Conservation (phyloP, 441 rosid genomes). For the Rhodomyrtus psidioides region DNA sequence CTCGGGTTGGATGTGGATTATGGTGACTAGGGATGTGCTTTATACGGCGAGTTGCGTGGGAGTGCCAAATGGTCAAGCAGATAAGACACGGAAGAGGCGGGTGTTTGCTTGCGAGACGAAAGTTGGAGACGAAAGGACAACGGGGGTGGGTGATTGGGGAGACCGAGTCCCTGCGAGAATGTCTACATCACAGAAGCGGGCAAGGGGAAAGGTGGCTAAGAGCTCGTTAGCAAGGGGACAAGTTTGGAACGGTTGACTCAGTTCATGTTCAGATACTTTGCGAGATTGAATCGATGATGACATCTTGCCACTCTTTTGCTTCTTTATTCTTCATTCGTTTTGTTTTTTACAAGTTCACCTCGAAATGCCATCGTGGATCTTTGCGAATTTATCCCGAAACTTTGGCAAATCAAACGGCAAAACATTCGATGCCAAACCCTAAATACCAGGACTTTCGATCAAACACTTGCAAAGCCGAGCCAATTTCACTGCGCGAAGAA, state of each 20-base stretch:
- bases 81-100: not conserved
- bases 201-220: not conserved
- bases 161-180: not conserved
- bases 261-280: not conserved
- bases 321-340: not conserved
- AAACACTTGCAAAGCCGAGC: too few relatives aligned
- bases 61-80: not conserved
- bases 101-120: not conserved
- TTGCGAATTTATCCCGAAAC: not conserved
- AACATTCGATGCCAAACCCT: too few relatives aligned
- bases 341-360: not conserved
- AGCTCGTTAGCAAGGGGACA: not conserved
- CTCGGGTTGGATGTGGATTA: not conserved
- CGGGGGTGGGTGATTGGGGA: not conserved
- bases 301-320: not conserved
- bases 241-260: not conserved
- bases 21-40: not conserved
- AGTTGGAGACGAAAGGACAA: not conserved
- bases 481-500: too few relatives aligned
- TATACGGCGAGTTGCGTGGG: not conserved
- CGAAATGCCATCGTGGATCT: not conserved
- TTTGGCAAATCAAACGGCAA: not conserved
- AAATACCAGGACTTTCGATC: too few relatives aligned
- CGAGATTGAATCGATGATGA: not conserved
- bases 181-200: not conserved